These are phyloP conservation scores for Arachnomyces sp. DNA, from an alignment of 2,329 filamentous ascomycete species.

Conservation along the genomic window DNA sequence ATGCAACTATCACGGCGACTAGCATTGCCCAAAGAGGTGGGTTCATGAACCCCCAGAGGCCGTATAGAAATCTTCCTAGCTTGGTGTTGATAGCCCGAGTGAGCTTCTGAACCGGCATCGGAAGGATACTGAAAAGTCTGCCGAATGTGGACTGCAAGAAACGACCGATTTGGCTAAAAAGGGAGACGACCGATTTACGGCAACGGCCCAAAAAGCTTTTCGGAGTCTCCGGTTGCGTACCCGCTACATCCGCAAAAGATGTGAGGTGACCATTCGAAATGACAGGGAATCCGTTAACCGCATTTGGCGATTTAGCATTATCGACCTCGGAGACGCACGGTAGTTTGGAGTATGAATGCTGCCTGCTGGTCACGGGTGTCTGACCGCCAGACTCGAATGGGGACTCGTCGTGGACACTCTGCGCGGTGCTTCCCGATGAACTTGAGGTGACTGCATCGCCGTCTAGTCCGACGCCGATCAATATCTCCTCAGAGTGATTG, in stretches of 20 bases:
- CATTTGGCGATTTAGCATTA: constrained; percentile 6
- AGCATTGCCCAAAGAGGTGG: constrained; percentile 97
- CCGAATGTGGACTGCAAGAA: constrained; percentile 17
- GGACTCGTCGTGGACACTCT: constrained; percentile 11
- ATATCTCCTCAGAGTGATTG: constrained; percentile 6
- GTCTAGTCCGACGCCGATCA: constrained; percentile 14
- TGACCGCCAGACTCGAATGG: constrained; percentile 32
- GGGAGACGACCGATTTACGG: neutral
- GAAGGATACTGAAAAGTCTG: constrained; percentile 43
- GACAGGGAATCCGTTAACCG: neutral
- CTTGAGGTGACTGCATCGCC: constrained; percentile 12
- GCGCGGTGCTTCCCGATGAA: constrained; percentile 6
- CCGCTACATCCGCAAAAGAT: neutral
- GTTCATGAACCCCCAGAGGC: constrained; percentile 93
- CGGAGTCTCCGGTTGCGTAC: constrained; percentile 1
- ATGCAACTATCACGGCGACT: constrained; percentile 80
- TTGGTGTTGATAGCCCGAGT: constrained; percentile 38
- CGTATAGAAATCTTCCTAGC: constrained; percentile 50
- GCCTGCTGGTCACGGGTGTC: constrained; percentile 30
- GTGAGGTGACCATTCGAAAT: neutral
- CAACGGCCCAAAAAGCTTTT: constrained; percentile 5
- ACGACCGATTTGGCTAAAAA: constrained; percentile 8
- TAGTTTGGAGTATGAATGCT: constrained; percentile 30
- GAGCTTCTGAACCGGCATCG: constrained; percentile 44
- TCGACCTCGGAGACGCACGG: constrained; percentile 15